These are phyloP conservation scores for Psilocybe mexicana DNA, from an alignment of 1,284 basidiomycete species.

Conservation along the genomic window DNA sequence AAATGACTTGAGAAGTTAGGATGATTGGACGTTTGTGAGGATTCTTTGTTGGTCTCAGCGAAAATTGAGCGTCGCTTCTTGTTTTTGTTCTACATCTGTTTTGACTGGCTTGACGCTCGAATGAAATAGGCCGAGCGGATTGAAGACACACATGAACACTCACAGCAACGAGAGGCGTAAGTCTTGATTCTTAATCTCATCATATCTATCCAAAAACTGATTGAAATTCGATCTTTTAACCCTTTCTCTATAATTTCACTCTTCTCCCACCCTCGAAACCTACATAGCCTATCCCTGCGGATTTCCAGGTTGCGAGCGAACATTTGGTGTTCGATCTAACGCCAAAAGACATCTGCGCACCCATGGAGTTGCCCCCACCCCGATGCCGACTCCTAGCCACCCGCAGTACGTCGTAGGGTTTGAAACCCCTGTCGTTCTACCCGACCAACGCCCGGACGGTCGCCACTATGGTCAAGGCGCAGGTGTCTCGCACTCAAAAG, in stretches of 20 bases:
- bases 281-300: slow-evolving; percentile 41
- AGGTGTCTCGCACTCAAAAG: not conserved
- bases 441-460: slow-evolving; percentile 1
- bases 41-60: not conserved
- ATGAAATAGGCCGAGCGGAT: slow-evolving; percentile 49
- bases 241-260: slow-evolving; percentile 12
- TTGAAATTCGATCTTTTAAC: slow-evolving; percentile 10
- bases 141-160: slow-evolving; percentile 67
- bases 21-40: not conserved
- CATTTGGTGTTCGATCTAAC: slow-evolving; percentile 66
- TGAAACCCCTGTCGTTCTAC: slow-evolving; percentile 18
- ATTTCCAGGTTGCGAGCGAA: slow-evolving; percentile 53
- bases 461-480: not conserved
- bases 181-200: slow-evolving; percentile 5
- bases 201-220: slow-evolving; percentile 17
- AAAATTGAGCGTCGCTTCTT: not conserved
- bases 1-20: not conserved
- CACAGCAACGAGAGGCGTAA: slow-evolving; percentile 66
- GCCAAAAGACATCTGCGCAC: slow-evolving; percentile 62
- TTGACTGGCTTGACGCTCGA: not conserved
- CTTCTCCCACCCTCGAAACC: not conserved
- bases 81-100: slow-evolving; percentile 3
- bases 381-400: slow-evolving; percentile 5
- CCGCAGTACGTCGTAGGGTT: slow-evolving; percentile 37
- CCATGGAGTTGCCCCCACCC: slow-evolving; percentile 43